Evolutionary conservation across 192 early-diverging fungal genomes (phyloP).

Genomic region (Diversispora eburnea): DNA sequence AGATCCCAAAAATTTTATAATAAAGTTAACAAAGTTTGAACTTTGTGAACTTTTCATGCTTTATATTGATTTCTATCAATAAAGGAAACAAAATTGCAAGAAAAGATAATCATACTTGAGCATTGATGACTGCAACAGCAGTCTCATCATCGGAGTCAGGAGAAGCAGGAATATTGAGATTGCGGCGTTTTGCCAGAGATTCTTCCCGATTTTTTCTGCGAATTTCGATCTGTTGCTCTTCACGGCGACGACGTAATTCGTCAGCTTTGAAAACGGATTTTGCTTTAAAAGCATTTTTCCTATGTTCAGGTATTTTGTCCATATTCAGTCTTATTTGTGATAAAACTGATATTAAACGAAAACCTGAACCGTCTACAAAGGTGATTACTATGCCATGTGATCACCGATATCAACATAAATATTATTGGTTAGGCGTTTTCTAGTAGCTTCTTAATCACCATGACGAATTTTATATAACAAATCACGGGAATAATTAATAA

Average conservation of each 20-base stretch:
- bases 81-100: neutral
- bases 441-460: too few species aligned
- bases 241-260: constrained; percentile 87
- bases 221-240: constrained; percentile 90
- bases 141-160: constrained; percentile 81
- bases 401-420: too few species aligned
- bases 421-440: too few species aligned
- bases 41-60: neutral
- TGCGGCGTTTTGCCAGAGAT: constrained; percentile 86
- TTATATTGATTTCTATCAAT: neutral
- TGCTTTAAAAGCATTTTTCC: constrained; percentile 81
- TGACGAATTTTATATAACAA: too few species aligned
- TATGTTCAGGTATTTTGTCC: constrained; percentile 55
- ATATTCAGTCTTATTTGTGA: constrained; percentile 27
- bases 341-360: neutral
- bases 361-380: too few species aligned
- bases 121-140: constrained; percentile 43
- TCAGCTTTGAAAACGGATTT: constrained; percentile 83
- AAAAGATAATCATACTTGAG: constrained; percentile 47
- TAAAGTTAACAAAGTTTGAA: too few species aligned
- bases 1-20: too few species aligned
- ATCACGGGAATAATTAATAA: too few species aligned
- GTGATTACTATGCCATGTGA: too few species aligned
- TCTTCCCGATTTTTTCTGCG: constrained; percentile 96
- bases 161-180: constrained; percentile 61